These are phyloP conservation scores for Hyaloraphidium curvatum DNA, from an alignment of 192 early-diverging fungal species.

Conservation along the genomic window DNA sequence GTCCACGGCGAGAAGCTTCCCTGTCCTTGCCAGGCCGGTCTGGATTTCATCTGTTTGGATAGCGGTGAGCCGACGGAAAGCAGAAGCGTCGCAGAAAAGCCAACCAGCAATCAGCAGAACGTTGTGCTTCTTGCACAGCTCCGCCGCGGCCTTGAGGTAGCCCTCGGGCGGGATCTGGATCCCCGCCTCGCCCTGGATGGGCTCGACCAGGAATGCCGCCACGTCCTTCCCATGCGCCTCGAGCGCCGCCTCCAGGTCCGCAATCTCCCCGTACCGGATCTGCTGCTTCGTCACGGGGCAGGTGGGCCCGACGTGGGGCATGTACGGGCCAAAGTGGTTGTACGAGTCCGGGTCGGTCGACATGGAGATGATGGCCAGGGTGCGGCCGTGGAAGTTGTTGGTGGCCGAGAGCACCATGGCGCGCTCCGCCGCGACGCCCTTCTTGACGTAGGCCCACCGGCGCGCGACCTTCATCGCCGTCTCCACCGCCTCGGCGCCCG, in stretches of 20 bases:
- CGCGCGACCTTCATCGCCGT: conserved; percentile 95
- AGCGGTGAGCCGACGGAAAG: too few species aligned
- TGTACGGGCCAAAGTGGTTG: conserved; percentile 80
- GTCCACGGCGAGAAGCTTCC: conserved; percentile 84
- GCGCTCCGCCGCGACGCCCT: conserved; percentile 59
- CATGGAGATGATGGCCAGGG: conserved; percentile 83
- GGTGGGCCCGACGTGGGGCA: conserved; percentile 63
- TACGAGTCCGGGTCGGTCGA: conserved; percentile 75
- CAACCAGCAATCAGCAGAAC: conserved; percentile 90
- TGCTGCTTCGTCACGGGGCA: conserved; percentile 48
- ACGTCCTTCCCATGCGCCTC: conserved; percentile 62
- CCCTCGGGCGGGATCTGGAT: conserved; percentile 87
- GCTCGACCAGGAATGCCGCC: conserved; percentile 91
- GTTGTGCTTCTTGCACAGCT: conserved; percentile 93
- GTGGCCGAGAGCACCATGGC: conserved; percentile 66
- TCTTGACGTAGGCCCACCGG: conserved; percentile 82
- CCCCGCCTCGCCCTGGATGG: conserved; percentile 97
- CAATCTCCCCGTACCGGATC: conserved; percentile 66
- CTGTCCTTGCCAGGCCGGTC: conserved; percentile 86
- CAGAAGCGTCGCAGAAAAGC: too few species aligned
- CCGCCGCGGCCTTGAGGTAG: conserved; percentile 69
- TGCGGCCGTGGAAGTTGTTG: conserved; percentile 95
- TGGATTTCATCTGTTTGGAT: conserved; percentile 99
- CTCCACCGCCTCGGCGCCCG: conserved; percentile 95
- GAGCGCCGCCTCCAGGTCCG: conserved; percentile 75